These are phyloP conservation scores for Fusarium sp. DNA, from an alignment of 2,329 filamentous ascomycete genomes.

Conservation along the genomic window DNA sequence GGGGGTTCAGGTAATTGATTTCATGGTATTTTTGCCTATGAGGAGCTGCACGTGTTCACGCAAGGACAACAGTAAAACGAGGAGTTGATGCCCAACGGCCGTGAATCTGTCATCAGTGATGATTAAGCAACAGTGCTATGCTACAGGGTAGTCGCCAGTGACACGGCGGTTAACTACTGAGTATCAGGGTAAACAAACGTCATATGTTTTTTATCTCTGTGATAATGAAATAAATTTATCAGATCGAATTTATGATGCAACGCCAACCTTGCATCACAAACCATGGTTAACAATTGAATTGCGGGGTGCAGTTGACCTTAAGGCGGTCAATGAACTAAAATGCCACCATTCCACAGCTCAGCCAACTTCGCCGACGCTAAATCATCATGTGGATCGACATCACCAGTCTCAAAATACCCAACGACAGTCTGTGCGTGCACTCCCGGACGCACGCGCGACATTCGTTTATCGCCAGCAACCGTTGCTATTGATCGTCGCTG, in stretches of 20 bases:
- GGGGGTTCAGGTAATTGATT: accelerated
- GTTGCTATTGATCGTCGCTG: neutral
- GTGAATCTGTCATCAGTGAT: neutral
- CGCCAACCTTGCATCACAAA: neutral
- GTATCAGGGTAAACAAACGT: neutral
- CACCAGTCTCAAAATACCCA: neutral
- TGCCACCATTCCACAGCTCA: neutral
- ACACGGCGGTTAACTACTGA: accelerated
- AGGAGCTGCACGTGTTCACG: too few relatives aligned
- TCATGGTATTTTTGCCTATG: neutral
- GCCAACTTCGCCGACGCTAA: neutral
- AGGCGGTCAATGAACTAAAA: neutral
- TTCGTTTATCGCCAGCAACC: neutral
- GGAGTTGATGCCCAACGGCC: neutral
- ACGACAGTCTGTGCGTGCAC: neutral
- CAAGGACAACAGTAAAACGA: too few relatives aligned
- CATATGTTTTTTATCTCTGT: neutral
- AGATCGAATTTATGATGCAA: too few relatives aligned
- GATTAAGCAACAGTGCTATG: neutral
- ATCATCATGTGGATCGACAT: neutral
- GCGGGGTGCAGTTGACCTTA: neutral
- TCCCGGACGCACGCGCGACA: neutral
- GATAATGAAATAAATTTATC: too few relatives aligned
- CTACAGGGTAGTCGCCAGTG: neutral
- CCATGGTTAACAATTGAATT: neutral